Percentiles rank a stretch among this genome's conserved stretches.
These are phyloP conservation scores for Mortierella sp. DNA, from an alignment of 371 early-diverging fungal genomes.

Conservation along the genomic window DNA sequence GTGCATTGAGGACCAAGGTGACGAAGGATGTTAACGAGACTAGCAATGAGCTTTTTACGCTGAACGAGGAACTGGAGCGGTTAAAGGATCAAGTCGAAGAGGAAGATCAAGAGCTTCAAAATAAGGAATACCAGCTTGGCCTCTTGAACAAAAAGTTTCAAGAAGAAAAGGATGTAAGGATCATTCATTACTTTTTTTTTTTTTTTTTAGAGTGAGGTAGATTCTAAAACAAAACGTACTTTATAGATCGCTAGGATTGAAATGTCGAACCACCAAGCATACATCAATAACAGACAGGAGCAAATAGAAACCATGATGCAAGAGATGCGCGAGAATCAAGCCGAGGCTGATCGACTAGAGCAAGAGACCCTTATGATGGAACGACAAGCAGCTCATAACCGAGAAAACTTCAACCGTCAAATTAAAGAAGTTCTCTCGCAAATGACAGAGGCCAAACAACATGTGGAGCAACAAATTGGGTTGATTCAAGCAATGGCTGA, in stretches of 20 bases:
- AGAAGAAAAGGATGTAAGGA: conserved; percentile 50
- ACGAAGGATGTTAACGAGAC: conserved; percentile 24
- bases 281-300: conserved; percentile 21
- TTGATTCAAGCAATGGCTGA: conserved; percentile 33
- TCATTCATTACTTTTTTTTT: not conserved
- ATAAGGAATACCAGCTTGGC: conserved; percentile 26
- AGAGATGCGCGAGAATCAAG: conserved; percentile 20
- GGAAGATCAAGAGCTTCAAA: conserved; percentile 14
- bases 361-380: conserved; percentile 37
- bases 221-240: not conserved
- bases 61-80: conserved; percentile 30
- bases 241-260: conserved; percentile 32
- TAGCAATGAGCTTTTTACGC: conserved; percentile 13
- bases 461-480: conserved; percentile 47
- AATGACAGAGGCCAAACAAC: conserved; percentile 26
- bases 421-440: conserved; percentile 34
- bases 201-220: not conserved
- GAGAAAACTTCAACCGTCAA: conserved; percentile 23
- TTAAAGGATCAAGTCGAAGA: conserved; percentile 43
- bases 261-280: conserved; percentile 17
- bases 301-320: conserved; percentile 25
- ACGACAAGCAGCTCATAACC: conserved; percentile 37
- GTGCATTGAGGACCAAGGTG: conserved; percentile 32
- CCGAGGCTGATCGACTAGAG: conserved; percentile 38
- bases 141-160: conserved; percentile 29